Conservation (phyloP, 208 protist species). For the Kentomonas sorsogonicus region DNA sequence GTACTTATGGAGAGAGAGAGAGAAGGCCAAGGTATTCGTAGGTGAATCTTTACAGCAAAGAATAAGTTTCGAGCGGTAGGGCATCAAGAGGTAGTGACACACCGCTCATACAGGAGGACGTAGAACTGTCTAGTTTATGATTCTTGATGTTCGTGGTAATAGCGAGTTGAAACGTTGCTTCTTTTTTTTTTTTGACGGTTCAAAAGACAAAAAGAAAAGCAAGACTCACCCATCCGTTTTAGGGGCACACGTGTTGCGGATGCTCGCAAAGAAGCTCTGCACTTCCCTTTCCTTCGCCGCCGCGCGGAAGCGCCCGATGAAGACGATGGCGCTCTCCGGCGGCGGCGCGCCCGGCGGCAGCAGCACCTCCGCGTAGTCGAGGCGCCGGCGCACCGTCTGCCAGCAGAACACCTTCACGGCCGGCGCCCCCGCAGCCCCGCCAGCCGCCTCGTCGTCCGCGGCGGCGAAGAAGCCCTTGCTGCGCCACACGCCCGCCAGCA, state of each 20-base stretch:
- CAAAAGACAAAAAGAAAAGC: neutral
- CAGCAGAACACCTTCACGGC: slow-evolving; percentile 28
- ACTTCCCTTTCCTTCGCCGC: slow-evolving; percentile 4
- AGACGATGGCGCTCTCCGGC: slow-evolving; percentile 14
- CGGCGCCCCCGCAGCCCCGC: neutral
- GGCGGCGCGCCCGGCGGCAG: slow-evolving; percentile 24
- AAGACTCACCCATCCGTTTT: neutral
- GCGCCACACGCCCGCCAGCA: slow-evolving; percentile 37
- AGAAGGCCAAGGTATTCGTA: too few species aligned
- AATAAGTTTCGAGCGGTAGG: too few species aligned
- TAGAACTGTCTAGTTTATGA: neutral
- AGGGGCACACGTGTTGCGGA: neutral
- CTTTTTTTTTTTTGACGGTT: neutral
- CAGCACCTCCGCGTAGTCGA: slow-evolving; percentile 40
- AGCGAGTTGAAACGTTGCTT: neutral
- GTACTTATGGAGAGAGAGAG: too few species aligned
- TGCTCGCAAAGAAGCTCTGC: neutral
- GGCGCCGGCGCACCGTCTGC: slow-evolving; percentile 24
- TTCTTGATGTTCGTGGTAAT: neutral
- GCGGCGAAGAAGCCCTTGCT: slow-evolving; percentile 52
- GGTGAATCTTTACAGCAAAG: too few species aligned
- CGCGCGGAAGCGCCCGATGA: slow-evolving; percentile 28
- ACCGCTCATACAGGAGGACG: neutral
- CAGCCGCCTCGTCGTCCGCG: slow-evolving; percentile 23
- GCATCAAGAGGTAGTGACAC: neutral